Conservation (phyloP, 176 grass and related monocot genomes). For the Calamus simplicifolius region DNA sequence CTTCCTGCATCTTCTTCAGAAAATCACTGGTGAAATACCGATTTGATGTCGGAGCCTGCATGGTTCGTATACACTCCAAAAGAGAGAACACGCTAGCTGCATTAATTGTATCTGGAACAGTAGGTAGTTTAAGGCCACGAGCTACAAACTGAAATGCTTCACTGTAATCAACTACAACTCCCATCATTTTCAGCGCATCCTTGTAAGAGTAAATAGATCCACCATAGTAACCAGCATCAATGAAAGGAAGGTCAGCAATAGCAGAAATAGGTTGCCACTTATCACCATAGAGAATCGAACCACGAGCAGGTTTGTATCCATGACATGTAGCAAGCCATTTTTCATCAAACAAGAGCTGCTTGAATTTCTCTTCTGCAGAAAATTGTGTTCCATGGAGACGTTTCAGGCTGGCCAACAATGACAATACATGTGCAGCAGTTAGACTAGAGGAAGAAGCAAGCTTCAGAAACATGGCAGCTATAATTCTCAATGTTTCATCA, state of each 20-base stretch:
- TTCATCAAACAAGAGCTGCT: constrained; percentile 5
- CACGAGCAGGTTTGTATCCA: constrained; percentile 32
- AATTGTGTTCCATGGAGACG: constrained; percentile 7
- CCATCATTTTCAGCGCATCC: constrained; percentile 38
- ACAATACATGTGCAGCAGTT: constrained; percentile 20
- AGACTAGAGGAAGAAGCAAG: constrained; percentile 18
- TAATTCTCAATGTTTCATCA: constrained; percentile 30
- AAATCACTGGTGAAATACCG: constrained; percentile 23
- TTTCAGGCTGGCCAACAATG: constrained; percentile 22
- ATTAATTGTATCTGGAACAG: too few species aligned
- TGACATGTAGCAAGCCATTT: constrained; percentile 49
- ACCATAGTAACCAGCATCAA: constrained; percentile 27
- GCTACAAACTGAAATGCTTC: not conserved
- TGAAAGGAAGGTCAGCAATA: constrained; percentile 50
- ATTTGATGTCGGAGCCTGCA: not conserved
- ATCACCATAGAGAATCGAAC: constrained; percentile 29
- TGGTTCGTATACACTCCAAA: constrained; percentile 29
- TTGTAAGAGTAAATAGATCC: constrained; percentile 46
- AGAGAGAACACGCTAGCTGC: not conserved
- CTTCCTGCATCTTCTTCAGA: constrained; percentile 17
- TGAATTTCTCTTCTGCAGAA: constrained; percentile 10
- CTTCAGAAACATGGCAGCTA: constrained; percentile 20
- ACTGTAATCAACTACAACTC: constrained; percentile 32
- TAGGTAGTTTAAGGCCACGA: too few species aligned
- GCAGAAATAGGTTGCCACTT: constrained; percentile 34